A percentile compares a stretch with the other conserved stretches of the same genome.
These are phyloP conservation scores for Solanum neorickii DNA, from an alignment of 257 asterid genomes.

Conservation along the genomic window DNA sequence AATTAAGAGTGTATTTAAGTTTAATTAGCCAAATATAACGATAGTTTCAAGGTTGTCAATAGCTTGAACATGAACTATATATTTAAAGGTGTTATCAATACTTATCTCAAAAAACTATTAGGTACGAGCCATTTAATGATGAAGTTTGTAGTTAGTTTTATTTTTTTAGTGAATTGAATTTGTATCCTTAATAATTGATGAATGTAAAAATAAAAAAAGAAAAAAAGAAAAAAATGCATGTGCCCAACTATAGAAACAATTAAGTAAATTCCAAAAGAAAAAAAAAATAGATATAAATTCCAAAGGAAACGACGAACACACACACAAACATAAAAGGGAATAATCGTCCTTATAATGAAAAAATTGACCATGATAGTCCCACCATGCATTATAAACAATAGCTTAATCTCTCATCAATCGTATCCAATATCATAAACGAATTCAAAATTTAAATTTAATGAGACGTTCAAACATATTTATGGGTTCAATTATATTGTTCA, in stretches of 20 bases:
- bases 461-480: not conserved
- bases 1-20: not conserved
- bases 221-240: constrained; percentile 26
- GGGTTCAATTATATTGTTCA: not conserved
- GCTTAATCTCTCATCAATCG: not conserved
- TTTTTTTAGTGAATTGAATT: not conserved
- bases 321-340: constrained; percentile 44
- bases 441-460: not conserved
- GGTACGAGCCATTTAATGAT: not conserved
- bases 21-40: no score
- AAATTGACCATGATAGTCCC: constrained; percentile 8
- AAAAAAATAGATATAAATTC: not conserved
- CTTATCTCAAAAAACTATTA: not conserved
- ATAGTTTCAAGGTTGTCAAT: not conserved
- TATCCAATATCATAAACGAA: accelerated
- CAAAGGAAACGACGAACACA: constrained; percentile 44
- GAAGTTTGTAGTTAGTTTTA: not conserved
- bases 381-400: constrained; percentile 9
- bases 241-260: constrained; percentile 23
- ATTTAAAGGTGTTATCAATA: not conserved
- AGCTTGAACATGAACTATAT: not conserved
- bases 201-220: no score
- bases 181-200: not conserved
- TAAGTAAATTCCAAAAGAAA: not conserved
- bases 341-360: constrained; percentile 40